Evolutionary conservation across 345 rosid genomes (phyloP).

Genomic region (Triadica sebifera): DNA sequence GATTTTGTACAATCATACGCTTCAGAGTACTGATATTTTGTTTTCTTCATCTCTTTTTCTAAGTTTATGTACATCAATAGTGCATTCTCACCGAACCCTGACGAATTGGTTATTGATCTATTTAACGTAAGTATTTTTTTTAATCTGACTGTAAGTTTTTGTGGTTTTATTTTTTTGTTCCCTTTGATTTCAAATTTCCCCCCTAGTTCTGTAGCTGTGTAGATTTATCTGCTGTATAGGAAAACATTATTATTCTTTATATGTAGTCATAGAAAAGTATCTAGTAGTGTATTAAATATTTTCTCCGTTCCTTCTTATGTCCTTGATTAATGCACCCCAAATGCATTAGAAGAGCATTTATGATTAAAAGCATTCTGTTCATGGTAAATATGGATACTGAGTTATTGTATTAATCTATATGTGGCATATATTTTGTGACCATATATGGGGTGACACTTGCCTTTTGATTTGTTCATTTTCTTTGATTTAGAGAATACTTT

Average conservation of each 20-base stretch:
- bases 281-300: background rate
- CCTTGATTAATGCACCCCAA: background rate
- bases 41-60: conserved; percentile 10
- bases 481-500: no score
- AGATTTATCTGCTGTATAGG: no score
- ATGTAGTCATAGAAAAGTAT: background rate
- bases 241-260: background rate
- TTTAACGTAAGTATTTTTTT: conserved; percentile 54
- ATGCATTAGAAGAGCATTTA: background rate
- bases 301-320: background rate
- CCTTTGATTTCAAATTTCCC: background rate
- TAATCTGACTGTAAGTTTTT: background rate
- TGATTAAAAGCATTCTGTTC: background rate
- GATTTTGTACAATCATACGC: background rate
- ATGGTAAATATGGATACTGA: background rate
- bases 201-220: background rate
- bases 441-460: no score
- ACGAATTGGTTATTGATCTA: conserved; percentile 75
- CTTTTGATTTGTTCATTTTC: no score
- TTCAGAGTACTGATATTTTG: conserved; percentile 19
- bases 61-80: conserved; percentile 90
- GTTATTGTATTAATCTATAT: background rate
- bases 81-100: conserved; percentile 85
- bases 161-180: background rate
- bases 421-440: no score